Base-by-base conservation (phyloP, 2,329 filamentous ascomycete genomes). In the Colletotrichum sp. region DNA sequence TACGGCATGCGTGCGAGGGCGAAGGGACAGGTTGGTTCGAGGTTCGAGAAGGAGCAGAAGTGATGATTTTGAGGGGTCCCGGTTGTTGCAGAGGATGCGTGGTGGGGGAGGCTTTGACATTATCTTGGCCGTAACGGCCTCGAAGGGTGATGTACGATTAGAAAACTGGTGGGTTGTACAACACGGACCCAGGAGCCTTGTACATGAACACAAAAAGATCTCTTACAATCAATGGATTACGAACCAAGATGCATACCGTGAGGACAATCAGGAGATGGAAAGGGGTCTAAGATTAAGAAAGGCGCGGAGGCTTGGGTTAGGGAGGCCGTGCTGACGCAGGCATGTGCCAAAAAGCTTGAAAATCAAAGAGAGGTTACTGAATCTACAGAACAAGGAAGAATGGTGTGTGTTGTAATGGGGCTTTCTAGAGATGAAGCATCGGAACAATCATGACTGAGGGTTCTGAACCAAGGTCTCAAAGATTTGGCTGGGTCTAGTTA, bases 1-100 rank as follows among this genome's bases (percentile, higher is more conserved):
- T 84, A 84, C 74, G 81, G 85, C 28, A 81, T 87, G 78, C 81
- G 86, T 55, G 71, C 60, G 48, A 79, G 64, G 70, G 77, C 71
- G 59, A 74, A 59, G 68, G 60, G 61, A 21, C 24, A 36, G 48
- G 13, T 74, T 6, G 76, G 76, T 16, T 60, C 74, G 43, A 63
- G 76, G 57, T 77, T 77, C 39, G 76, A 68, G 48, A 48, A 36
- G 26, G 26, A 48, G 30, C 16, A 55, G 57, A 36, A 8, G 43
- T 18, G 9, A n/a, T 5, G 63, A 30, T 21, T 34, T 15, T 36
- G 26, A 30, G 30, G 7, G 24, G 18, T 7, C 16, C 6, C 36
- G 39, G 59, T n/a, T 48, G 21, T 16, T 39, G 30, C 28, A 16
- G 16, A 26, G 30, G 39, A 28, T 43, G 36, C 26, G n/a, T 28